A percentile compares a stretch with the other conserved stretches of the same genome.
Evolutionary conservation across 192 early-diverging fungal genomes (phyloP).

Genomic region (Mortierella claussenii): DNA sequence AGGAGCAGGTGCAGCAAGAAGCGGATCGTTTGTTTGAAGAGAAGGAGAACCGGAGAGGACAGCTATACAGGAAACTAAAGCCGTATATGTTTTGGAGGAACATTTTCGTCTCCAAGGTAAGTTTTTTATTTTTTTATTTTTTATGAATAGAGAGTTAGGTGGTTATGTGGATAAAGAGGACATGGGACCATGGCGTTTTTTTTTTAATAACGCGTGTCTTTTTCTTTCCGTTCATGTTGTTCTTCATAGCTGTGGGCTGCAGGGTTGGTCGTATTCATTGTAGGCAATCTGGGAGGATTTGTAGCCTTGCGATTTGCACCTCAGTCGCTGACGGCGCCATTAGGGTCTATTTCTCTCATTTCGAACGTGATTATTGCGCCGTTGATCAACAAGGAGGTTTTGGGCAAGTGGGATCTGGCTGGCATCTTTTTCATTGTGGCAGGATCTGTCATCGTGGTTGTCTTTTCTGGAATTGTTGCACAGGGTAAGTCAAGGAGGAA

Average conservation of each 20-base stretch:
- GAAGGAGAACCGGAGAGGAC: slow-evolving; percentile 31
- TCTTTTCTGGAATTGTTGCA: slow-evolving; percentile 70
- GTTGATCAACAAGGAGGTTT: slow-evolving; percentile 76
- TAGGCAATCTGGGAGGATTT: slow-evolving; percentile 80
- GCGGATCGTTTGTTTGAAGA: slow-evolving; percentile 27
- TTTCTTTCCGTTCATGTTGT: background rate
- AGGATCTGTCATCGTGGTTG: slow-evolving; percentile 77
- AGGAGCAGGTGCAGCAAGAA: slow-evolving; percentile 40
- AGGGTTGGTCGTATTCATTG: slow-evolving; percentile 75
- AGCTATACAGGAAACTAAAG: slow-evolving; percentile 45
- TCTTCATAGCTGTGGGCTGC: slow-evolving; percentile 65
- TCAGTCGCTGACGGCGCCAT: slow-evolving; percentile 81
- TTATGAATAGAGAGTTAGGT: background rate
- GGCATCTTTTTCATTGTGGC: slow-evolving; percentile 80
- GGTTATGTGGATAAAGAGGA: background rate
- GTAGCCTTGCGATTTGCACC: slow-evolving; percentile 83
- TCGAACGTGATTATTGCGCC: slow-evolving; percentile 84
- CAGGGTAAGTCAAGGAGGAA: slow-evolving; percentile 26
- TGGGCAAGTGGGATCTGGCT: slow-evolving; percentile 72
- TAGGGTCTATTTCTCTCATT: slow-evolving; percentile 84
- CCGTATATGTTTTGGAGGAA: slow-evolving; percentile 55
- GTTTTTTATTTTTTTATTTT: background rate
- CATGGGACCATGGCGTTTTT: background rate
- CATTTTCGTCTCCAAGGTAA: slow-evolving; percentile 55
- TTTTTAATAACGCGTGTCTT: background rate